Base-by-base conservation (phyloP, 495 filamentous ascomycete genomes). In the Neurospora tetraspora region DNA sequence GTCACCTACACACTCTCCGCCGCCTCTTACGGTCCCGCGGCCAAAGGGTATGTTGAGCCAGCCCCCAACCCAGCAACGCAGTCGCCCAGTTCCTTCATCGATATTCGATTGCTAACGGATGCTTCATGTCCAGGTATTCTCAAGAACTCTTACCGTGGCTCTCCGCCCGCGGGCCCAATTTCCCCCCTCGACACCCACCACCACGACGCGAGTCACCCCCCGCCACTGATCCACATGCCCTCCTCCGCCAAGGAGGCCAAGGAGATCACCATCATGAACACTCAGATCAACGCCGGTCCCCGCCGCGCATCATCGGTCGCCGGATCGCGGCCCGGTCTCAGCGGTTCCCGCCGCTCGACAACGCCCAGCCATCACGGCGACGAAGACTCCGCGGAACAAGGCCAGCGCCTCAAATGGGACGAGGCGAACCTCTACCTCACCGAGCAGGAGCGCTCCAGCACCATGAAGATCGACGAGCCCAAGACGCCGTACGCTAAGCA, bases 381-480 rank as follows among this genome's bases (percentile, higher is more conserved):
- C 36, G 80, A 83, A 39, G 81, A 77, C 27, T 79, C 81, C 6
- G 79, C 80, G 43, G 89, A 91, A 34, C 86, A 86, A 70, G 86
- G 86, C 45, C 89, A 91, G 78, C 91, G 94, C 14, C 85, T 99
- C 71, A 96, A 97, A 80, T 99, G 96, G 96, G 96, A 99, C 77
- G 96, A 99, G 81, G 96, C 93, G 27, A 98, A 98, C 75, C 85
- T 99, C 27, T 98, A 98, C 81, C 86, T 98, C 14, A 93, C 94
- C 5, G 96, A 98, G 83, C 96, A 98, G 81, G 92, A 98, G 81
- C 94, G 93, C 80, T 93, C 90, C 42, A 88, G 91, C 39, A 98
- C 95, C 65, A 98, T 98, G 96, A 98, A 98, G 86, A 98, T 99
- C 78, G 90, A 92, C 76, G 96, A 99, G 83, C 96, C 96, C 69